Conservation (phyloP, 768 basidiomycete species). For the Hortiboletus campestris region DNA sequence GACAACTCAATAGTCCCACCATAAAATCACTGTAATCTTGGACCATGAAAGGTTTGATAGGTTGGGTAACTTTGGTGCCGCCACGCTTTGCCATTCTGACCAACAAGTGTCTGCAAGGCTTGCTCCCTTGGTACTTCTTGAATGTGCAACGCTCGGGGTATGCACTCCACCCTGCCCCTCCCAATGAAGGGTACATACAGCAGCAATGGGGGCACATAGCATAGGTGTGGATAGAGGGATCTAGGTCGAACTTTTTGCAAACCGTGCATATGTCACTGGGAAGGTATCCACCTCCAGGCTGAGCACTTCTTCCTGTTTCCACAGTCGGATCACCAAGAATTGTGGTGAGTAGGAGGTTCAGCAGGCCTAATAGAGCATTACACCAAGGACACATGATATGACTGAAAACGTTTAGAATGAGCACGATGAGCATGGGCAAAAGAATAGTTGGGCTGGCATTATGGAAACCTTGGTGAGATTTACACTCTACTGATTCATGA, state of each 20-base stretch:
- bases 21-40: constrained; percentile 32
- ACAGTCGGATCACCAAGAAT: background rate
- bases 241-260: constrained; percentile 16
- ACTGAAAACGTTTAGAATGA: background rate
- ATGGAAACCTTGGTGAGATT: background rate
- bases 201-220: constrained; percentile 30
- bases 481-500: background rate
- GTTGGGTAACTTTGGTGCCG: background rate
- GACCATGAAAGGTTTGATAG: constrained; percentile 19
- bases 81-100: background rate
- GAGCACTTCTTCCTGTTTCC: background rate
- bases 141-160: constrained; percentile 25
- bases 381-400: background rate
- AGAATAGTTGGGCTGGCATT: background rate
- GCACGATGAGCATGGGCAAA: background rate
- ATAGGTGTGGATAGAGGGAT: constrained; percentile 16
- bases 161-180: too few relatives aligned
- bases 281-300: background rate
- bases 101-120: constrained; percentile 13
- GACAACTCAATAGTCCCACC: constrained; percentile 22
- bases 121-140: constrained; percentile 10
- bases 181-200: constrained; percentile 9
- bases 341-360: background rate
- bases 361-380: background rate
- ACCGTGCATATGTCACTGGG: constrained; percentile 19